Evolutionary conservation across 495 filamentous ascomycete genomes (phyloP).

Genomic region (Acidomyces sp.): DNA sequence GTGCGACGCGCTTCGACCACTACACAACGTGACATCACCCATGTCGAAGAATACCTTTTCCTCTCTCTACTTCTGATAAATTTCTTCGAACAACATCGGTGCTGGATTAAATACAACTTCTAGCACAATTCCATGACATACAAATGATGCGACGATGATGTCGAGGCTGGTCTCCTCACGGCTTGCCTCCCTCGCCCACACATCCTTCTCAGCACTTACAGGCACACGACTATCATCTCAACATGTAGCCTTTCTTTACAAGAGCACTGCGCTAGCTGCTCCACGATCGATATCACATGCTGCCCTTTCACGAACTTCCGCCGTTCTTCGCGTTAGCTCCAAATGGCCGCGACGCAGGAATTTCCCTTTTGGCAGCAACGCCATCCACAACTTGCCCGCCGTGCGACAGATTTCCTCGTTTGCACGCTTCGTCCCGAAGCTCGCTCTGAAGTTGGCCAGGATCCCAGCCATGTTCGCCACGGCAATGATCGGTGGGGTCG

Average conservation of each 20-base stretch:
- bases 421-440: constrained; percentile 66
- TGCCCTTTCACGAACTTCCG: constrained; percentile 3
- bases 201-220: neutral
- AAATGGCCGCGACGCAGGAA: constrained; percentile 33
- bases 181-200: constrained; percentile 11
- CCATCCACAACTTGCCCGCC: constrained; percentile 72
- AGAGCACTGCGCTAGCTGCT: constrained; percentile 5
- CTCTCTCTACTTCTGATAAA: neutral
- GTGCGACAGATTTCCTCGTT: constrained; percentile 84
- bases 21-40: neutral
- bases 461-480: constrained; percentile 86
- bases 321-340: neutral
- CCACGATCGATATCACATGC: constrained; percentile 5
- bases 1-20: no score
- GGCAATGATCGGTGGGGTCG: constrained; percentile 68
- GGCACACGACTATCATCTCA: neutral
- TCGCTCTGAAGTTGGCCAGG: constrained; percentile 73
- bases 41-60: neutral
- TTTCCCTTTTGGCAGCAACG: constrained; percentile 63
- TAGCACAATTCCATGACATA: neutral
- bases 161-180: constrained; percentile 20
- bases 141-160: constrained; percentile 15
- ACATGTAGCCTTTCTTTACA: constrained; percentile 7
- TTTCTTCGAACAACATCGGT: neutral
- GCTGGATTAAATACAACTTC: neutral